Base-by-base conservation (phyloP, 495 filamentous ascomycete genomes). In the Oidiodendron maius region DNA sequence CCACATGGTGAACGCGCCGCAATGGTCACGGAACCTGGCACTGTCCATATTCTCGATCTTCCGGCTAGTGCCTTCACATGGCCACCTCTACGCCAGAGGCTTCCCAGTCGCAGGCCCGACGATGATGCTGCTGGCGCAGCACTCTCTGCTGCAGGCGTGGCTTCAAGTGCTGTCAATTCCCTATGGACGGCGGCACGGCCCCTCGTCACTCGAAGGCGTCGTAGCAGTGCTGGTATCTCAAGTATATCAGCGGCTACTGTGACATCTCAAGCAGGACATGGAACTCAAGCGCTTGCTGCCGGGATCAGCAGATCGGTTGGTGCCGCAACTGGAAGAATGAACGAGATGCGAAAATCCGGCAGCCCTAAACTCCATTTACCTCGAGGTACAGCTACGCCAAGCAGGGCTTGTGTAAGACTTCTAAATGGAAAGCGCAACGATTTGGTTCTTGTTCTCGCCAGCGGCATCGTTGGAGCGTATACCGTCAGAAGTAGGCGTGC, bases 21-120 rank as follows among this genome's bases (percentile, higher is more conserved):
- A 11, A 79, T 98, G 59, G 77, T 95, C 38, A 96, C 91, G 9
- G 84, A 91, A 48, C 84, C 87, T 54, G 88, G 91, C n/a, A 98
- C 93, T 2, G 82, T 96, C 3, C 93, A 98, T 64, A 78, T 95
- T 20, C 82, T 93, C 55, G 86, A 95, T 56, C 68, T 96, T 39
- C 87, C 89, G n/a, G 67, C 80, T 21, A 84, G 78, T 42, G 87
- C 89, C 3, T 90, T 89, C 48, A 80, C 85, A 35, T 96, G 91
- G 91, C 91, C 91, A 24, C 91, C 91, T 36, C 81, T 83, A 46
- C 87, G 86, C 38, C 82, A 86, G 20, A 64, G 15, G 10, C 42
- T 25, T 20, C 42, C 34, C 52, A 51, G 17, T 15, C 3, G 20
- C 9, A 67, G 62, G 20, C 51, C 62, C 4, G 74, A 77, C 30